Conservation (phyloP, 2,329 filamentous ascomycete species). For the Fusarium tjaetaba region DNA sequence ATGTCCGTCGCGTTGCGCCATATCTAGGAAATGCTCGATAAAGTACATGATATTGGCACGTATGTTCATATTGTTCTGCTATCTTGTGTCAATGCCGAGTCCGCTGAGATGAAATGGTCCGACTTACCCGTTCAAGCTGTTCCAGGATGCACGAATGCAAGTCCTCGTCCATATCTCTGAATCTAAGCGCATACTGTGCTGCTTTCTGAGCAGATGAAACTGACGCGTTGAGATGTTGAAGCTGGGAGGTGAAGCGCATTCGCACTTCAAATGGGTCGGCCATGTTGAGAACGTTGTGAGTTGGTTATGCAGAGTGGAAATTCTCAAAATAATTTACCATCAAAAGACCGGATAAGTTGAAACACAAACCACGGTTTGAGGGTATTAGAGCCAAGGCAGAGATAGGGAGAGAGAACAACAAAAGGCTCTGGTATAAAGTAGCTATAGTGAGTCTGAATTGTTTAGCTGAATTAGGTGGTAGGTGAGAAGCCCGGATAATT, state of each 20-base stretch:
- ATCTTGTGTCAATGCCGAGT: constrained; percentile 14
- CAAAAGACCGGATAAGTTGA: constrained; percentile 21
- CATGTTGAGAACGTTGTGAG: constrained; percentile 52
- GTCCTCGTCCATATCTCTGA: constrained; percentile 95
- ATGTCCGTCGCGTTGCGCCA: constrained; percentile 80
- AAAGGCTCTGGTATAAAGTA: constrained; percentile 11
- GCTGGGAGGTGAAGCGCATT: constrained; percentile 91
- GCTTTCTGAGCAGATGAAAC: constrained; percentile 91
- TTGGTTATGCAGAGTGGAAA: not conserved
- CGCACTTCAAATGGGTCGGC: constrained; percentile 96
- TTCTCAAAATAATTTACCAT: not conserved
- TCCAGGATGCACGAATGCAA: constrained; percentile 97
- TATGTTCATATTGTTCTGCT: constrained; percentile 91
- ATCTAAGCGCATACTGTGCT: constrained; percentile 92
- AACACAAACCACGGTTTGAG: constrained; percentile 22
- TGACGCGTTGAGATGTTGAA: constrained; percentile 91
- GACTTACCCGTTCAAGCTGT: constrained; percentile 80
- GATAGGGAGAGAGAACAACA: constrained; percentile 5
- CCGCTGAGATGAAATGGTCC: not conserved
- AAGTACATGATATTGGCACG: constrained; percentile 99
- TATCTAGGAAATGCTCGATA: constrained; percentile 92
- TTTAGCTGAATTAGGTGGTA: constrained; percentile 24
- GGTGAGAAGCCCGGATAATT: constrained; percentile 15
- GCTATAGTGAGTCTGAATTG: constrained; percentile 1
- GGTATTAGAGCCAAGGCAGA: constrained; percentile 25